Conservation (phyloP, 495 filamentous ascomycete genomes). For the Hyaloscypha hepaticicola region DNA sequence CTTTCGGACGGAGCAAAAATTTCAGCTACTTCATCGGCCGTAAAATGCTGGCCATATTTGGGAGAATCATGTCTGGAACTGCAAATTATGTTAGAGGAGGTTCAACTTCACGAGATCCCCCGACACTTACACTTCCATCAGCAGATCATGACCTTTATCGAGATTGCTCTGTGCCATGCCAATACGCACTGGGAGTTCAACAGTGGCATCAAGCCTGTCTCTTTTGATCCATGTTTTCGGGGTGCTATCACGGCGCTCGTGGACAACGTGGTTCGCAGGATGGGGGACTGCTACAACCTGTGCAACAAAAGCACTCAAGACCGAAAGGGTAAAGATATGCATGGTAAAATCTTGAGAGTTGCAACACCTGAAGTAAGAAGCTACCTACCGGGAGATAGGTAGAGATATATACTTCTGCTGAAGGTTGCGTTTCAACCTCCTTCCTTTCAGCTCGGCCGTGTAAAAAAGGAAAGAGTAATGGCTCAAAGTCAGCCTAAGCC, state of each 20-base stretch:
- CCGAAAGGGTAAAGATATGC: slow-evolving; percentile 5
- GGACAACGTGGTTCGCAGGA: slow-evolving; percentile 16
- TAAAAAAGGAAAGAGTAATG: background rate
- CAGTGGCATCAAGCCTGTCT: slow-evolving; percentile 20
- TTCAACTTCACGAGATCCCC: slow-evolving; percentile 25
- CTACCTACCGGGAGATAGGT: background rate
- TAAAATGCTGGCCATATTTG: slow-evolving; percentile 51
- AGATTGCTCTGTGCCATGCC: slow-evolving; percentile 54
- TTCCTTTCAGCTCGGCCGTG: background rate
- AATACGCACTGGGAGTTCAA: slow-evolving; percentile 53
- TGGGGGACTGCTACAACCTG: slow-evolving; percentile 10
- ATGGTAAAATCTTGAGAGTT: slow-evolving; percentile 1
- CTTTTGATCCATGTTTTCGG: slow-evolving; percentile 23
- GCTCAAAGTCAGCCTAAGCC: background rate
- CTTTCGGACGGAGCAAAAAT: slow-evolving; percentile 45
- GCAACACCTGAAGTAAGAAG: background rate
- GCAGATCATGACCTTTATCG: slow-evolving; percentile 14
- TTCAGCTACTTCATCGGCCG: slow-evolving; percentile 40
- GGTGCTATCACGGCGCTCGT: slow-evolving; percentile 16
- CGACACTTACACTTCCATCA: slow-evolving; percentile 24
- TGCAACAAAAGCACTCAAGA: slow-evolving; percentile 7
- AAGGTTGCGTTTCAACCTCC: background rate
- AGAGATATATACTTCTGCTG: background rate
- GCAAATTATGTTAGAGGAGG: slow-evolving; percentile 42
- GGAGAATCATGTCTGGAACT: slow-evolving; percentile 42